phyloP scores from a whole-genome alignment of 1,139 yeast species.

The Geotrichum aggregatum region DNA sequence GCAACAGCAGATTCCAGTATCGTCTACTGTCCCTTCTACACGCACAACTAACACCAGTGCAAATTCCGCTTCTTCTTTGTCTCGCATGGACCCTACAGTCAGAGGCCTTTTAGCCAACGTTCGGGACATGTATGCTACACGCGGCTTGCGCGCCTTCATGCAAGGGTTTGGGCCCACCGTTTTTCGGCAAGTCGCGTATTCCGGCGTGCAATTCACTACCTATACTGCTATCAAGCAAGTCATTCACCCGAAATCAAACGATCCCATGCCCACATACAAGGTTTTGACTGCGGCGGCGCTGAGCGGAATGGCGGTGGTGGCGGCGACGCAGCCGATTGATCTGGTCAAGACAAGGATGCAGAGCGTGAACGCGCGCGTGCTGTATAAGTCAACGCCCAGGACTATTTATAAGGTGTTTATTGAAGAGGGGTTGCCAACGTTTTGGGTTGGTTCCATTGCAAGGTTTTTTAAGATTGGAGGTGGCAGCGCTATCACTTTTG shows the following conservation, averaged over 20 bases:
- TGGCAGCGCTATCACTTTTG: conserved; percentile 74
- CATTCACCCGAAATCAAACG: conserved; percentile 36
- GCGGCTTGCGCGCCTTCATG: conserved; percentile 73
- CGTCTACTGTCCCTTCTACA: too few species aligned
- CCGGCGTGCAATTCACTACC: conserved; percentile 79
- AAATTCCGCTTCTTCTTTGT: neutral
- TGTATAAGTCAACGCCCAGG: conserved; percentile 60
- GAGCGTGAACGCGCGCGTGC: conserved; percentile 56
- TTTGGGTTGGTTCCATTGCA: conserved; percentile 81
- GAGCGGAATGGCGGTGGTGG: conserved; percentile 64
- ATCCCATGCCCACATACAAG: conserved; percentile 29
- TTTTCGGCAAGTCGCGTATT: conserved; percentile 70
- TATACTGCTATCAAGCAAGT: conserved; percentile 71
- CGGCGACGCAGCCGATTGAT: conserved; percentile 85
- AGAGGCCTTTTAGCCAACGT: conserved; percentile 31
- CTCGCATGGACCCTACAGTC: conserved; percentile 26
- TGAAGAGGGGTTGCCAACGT: conserved; percentile 52
- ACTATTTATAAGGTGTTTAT: conserved; percentile 70
- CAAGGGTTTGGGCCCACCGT: conserved; percentile 82
- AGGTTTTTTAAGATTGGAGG: conserved; percentile 72
- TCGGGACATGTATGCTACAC: conserved; percentile 57
- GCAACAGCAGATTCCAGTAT: too few species aligned
- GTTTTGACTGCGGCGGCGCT: conserved; percentile 40
- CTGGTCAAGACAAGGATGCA: conserved; percentile 87
- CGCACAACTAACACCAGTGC: too few species aligned